Evolutionary conservation across 371 early-diverging fungal genomes (phyloP), one percentile per base, ranked within the genome.

Genomic region (Rhizopus arrhizus): DNA sequence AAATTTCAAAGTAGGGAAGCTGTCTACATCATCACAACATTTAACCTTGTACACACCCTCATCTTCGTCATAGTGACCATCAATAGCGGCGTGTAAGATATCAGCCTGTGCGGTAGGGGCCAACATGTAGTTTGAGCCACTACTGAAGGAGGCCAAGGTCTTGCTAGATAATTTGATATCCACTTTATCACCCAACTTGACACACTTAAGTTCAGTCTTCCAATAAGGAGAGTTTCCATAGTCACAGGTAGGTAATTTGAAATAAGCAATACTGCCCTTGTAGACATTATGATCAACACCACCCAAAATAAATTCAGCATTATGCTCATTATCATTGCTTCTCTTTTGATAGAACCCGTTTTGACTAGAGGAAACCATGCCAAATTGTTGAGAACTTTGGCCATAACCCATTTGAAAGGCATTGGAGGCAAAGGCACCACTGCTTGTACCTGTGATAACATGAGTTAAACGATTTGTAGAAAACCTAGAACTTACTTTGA

Each of bases 241-340:
- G 22, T 74, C 75, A 51, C 77, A 80, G 3, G 71, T 75, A n/a
- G 77, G 77, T 13, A 76, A 48, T 3, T 69, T 61, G 32, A 80
- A 50, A 35, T 73, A 80, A 12, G 77, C 72, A 56, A 79, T 60
- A 22, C 66, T 53, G 53, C 79, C 79, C 31, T 79, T 70, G 58
- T 75, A 79, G 5, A 75, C 62, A 11, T 61, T 53, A 49, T 75
- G 79, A 47, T 79, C 79, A 46, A 79, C 53, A 43, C 79, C 79
- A 38, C 79, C 79, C 56, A 78, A 69, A 33, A 78, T 73, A 43
- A 78, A 78, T 46, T 75, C 68, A 31, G 62, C 79, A 3, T 75
- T 65, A 32, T 68, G 56, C 15, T 42, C 59, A 48, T 69, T 54
- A 43, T n/a, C 63, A 58, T 38, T 68, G 62, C 53, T 69, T 78